Evolutionary conservation across 768 basidiomycete genomes (phyloP), one percentile per base, ranked within the genome.

Genomic region (Kwoniella sp.): DNA sequence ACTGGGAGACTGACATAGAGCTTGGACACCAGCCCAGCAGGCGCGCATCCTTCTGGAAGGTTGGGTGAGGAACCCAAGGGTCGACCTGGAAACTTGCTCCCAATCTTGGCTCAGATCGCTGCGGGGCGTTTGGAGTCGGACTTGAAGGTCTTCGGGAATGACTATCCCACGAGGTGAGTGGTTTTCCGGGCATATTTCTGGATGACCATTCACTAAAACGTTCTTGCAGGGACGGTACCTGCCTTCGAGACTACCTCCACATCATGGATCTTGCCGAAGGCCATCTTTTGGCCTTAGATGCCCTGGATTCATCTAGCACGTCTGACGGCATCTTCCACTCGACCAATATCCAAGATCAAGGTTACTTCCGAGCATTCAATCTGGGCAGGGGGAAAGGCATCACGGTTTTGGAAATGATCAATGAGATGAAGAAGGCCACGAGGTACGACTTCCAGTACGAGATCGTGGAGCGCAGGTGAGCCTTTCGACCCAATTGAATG

Each of bases 41-140:
- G 95, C 17, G 93, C 94, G 0, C 94, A 98, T 81, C 91, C 93
- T 1, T 96, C 93, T 22, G 95, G 95, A 48, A 81, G 84, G 66
- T 94, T 99, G 59, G 95, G 95, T n/a, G 95, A 99, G 81, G 94
- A 97, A 74, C 95, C 96, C n/a, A 84, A 86, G 53, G 95, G 95
- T 37, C 88, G 91, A 60, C 96, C 95, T 4, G 92, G 91, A 55
- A 99, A 99, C 81, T 85, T 99, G 48, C 83, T 99, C 28, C 96
- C 96, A 5, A 83, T 98, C 11, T 86, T 98, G 34, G 91, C 93
- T 5, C 93, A 95, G 50, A 96, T 97, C 86, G 94, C 96, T 7
- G 83, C 93, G 61, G 96, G 95, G 23, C 88, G 92, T 55, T 86
- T 92, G 70, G 87, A 89, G n/a, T 86, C 85, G 25, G 69, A 71